Evolutionary conservation across 192 early-diverging fungal genomes (phyloP).

Genomic region (Chytriomyces sp.): DNA sequence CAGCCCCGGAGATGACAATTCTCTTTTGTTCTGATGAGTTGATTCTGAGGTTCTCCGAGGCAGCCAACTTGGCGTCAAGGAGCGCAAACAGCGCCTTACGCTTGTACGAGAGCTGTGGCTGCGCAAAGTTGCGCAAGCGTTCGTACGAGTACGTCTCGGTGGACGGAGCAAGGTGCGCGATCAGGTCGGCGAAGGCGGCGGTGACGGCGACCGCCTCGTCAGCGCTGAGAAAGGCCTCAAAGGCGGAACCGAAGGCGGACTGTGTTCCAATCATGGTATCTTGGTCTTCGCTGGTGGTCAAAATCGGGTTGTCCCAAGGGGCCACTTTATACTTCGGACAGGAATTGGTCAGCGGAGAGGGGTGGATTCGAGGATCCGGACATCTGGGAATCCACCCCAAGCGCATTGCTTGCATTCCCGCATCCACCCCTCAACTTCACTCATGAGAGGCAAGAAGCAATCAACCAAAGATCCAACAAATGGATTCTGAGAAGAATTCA

Average conservation of each 20-base stretch:
- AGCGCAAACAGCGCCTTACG: slow-evolving; percentile 15
- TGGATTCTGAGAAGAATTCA: no score
- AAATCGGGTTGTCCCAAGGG: no score
- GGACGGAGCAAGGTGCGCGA: neutral
- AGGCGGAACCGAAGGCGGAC: neutral
- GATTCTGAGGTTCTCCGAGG: neutral
- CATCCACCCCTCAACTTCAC: no score
- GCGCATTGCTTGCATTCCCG: no score
- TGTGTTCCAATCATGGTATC: neutral
- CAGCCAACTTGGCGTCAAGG: slow-evolving; percentile 21
- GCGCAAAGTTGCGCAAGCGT: neutral
- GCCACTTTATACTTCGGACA: no score
- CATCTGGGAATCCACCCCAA: no score
- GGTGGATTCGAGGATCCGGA: no score
- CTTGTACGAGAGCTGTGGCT: slow-evolving; percentile 20
- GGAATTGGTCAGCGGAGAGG: no score
- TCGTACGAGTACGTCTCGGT: slow-evolving; percentile 10
- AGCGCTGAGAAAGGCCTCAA: neutral
- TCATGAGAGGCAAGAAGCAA: no score
- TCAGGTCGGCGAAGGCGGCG: neutral
- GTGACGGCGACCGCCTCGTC: neutral
- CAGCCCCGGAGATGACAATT: slow-evolving; percentile 44
- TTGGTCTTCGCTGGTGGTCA: neutral
- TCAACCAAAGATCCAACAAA: no score
- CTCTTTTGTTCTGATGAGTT: neutral